Conservation (phyloP, 208 protist species). For the Trichomonas vaginalis region DNA sequence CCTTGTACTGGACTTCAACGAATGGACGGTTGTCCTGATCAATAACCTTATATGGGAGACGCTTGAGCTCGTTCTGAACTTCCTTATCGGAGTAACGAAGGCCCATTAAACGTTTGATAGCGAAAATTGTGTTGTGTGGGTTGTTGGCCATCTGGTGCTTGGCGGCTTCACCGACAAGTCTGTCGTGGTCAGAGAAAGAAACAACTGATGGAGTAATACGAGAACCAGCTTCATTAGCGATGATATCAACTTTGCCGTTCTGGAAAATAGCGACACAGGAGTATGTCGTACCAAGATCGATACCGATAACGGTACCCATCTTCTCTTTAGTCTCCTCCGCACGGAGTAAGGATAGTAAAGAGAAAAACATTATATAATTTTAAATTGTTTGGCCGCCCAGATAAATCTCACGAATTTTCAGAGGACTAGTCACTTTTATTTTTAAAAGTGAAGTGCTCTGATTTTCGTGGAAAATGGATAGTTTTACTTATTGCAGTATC, state of each 20-base stretch:
- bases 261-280: slow-evolving; percentile 46
- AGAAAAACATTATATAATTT: not conserved
- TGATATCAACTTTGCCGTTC: slow-evolving; percentile 70
- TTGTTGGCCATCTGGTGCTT: slow-evolving; percentile 71
- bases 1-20: slow-evolving; percentile 53
- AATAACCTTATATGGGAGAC: slow-evolving; percentile 74
- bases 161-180: slow-evolving; percentile 65
- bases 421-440: not conserved
- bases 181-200: slow-evolving; percentile 69
- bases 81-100: slow-evolving; percentile 65
- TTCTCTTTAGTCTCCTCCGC: not conserved
- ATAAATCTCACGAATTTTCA: not conserved
- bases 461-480: no score
- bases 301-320: slow-evolving; percentile 40
- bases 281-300: slow-evolving; percentile 52
- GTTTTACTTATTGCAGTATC: not conserved
- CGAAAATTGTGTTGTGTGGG: slow-evolving; percentile 65
- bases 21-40: slow-evolving; percentile 49
- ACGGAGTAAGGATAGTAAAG: not conserved
- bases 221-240: slow-evolving; percentile 96
- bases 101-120: slow-evolving; percentile 76
- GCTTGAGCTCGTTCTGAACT: slow-evolving; percentile 79
- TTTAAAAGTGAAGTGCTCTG: no score
- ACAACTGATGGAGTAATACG: slow-evolving; percentile 94
- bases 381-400: not conserved